Evolutionary conservation across 2,329 filamentous ascomycete genomes (phyloP), one percentile per base, ranked within the genome.

Genomic region (Fusarium sulawesiense): DNA sequence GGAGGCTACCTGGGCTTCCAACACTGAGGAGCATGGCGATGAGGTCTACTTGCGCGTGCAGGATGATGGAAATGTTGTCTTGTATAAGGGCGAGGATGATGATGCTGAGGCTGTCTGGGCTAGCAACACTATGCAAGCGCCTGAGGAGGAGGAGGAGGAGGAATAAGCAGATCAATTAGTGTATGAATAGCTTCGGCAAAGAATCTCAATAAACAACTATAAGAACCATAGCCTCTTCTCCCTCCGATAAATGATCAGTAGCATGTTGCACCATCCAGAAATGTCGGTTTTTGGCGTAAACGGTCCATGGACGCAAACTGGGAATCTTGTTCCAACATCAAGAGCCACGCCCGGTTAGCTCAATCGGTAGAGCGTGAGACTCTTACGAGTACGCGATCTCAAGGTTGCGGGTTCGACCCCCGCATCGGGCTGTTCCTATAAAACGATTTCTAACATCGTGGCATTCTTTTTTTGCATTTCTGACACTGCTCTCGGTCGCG

Each of bases 311-410:
- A 27, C 4, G 9, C 6, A 5, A 12, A 20, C 12, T 51, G n/a
- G 0, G 7, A 13, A 4, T 0, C 0, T 4, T 8, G 4, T 11
- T 20, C 12, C 32, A 51, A 51, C 21, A 51, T 11, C 7, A 56
- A 40, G 70, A 68, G 70, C 70, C 70, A 68, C 49, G 72, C 72
- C 72, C 68, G 72, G 72, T 73, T 74, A 74, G 72, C 69, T 76
- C 73, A 76, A 77, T 77, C 76, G 75, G 74, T 89, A 90, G 88
- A 90, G 87, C 87, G 87, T 89, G 84, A 88, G 88, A 89, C 88
- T 90, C 88, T 86, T 85, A 86, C 2, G 73, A 76, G 75, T 72
- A 69, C 75, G 59, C 75, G 61, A 85, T 84, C 84, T 85, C 82
- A 84, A 85, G 83, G 83, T 82, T 85, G 83, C 82, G 83, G 83